Percentiles rank a stretch among this genome's conserved stretches.
Evolutionary conservation across 768 basidiomycete species (phyloP).

Genomic region (Collybia mongolica): DNA sequence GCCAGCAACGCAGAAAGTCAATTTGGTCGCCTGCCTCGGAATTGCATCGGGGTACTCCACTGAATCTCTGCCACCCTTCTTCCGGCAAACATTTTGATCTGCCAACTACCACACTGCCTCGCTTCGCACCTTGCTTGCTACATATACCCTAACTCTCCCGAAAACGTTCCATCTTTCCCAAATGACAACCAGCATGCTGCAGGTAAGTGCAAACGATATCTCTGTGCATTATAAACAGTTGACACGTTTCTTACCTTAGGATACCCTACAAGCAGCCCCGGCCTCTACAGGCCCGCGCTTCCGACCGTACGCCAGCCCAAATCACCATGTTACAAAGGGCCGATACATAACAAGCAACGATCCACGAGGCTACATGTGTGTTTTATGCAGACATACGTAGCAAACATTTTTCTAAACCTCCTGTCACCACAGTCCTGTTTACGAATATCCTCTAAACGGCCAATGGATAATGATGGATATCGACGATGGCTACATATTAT

Average conservation of each 20-base stretch:
- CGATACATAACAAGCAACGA: slow-evolving; percentile 91
- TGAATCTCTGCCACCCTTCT: slow-evolving; percentile 8
- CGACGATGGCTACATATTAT: slow-evolving; percentile 88
- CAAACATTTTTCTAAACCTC: background rate
- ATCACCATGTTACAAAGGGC: slow-evolving; percentile 81
- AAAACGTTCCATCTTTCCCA: slow-evolving; percentile 12
- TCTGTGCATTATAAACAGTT: no score
- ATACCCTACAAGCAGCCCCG: slow-evolving; percentile 40
- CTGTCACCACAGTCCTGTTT: slow-evolving; percentile 61
- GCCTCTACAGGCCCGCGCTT: slow-evolving; percentile 41
- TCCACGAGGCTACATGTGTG: slow-evolving; percentile 85
- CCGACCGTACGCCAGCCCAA: slow-evolving; percentile 71
- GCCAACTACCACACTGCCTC: slow-evolving; percentile 18
- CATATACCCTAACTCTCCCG: slow-evolving; percentile 14
- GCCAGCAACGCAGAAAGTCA: slow-evolving; percentile 6
- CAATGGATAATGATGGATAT: slow-evolving; percentile 98
- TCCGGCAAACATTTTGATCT: slow-evolving; percentile 17
- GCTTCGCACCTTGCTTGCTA: slow-evolving; percentile 12
- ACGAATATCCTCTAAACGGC: slow-evolving; percentile 85
- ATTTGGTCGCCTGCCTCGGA: slow-evolving; percentile 11
- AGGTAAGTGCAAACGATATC: slow-evolving; percentile 26
- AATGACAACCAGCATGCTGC: slow-evolving; percentile 46
- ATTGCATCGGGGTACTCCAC: slow-evolving; percentile 11
- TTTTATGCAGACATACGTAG: background rate
- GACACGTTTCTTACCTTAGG: slow-evolving; percentile 22